Base-by-base conservation (phyloP, 1,139 yeast species). In the Debaryomycetaceae sp. region DNA sequence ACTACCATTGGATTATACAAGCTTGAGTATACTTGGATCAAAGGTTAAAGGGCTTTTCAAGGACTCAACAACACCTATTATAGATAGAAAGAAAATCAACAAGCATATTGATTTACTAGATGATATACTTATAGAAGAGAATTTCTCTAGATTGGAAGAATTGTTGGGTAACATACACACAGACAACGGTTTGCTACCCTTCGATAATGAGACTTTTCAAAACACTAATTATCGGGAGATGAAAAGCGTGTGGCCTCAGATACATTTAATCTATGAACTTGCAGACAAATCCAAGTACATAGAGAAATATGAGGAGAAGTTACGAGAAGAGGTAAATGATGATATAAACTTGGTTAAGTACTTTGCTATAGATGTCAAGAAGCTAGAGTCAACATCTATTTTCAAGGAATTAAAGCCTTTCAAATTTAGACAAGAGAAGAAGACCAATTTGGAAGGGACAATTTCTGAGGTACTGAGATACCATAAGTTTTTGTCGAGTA, bases 161-260 rank as follows among this genome's bases (percentile, higher is more conserved):
- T 45, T 72, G 13, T 53, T 70, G 17, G 74, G 72, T 49, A 41
- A 51, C 5, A 50, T 65, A 13, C 70, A 63, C 53, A 68, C 67
- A 45, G 37, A 39, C 4, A 38, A 23, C 24, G 45, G 30, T 35
- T 53, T 49, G 1, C 34, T 35, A 14, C 58, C 59, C 2, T 37
- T 42, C 1, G 65, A 70, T 68, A 42, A 58, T 11, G 39, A 46
- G 2, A 48, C 48, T 11, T 68, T 73, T 44, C 43, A 48, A 8
- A 49, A 53, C 3, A 46, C 52, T 9, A 58, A 57, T 24, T 62
- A 62, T 43, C 42, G 55, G 30, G 47, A 53, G 6, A 48, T 71
- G 34, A 61, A 63, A 39, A 46, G 49, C 0, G 40, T 49, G 1
- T 72, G 73, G 70, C 78, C 78, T 1, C 66, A 60, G 38, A 60